Evolutionary conservation across 306 rosid species (phyloP), one percentile per base, ranked within the genome.

Genomic region (Cicer cuneatum): DNA sequence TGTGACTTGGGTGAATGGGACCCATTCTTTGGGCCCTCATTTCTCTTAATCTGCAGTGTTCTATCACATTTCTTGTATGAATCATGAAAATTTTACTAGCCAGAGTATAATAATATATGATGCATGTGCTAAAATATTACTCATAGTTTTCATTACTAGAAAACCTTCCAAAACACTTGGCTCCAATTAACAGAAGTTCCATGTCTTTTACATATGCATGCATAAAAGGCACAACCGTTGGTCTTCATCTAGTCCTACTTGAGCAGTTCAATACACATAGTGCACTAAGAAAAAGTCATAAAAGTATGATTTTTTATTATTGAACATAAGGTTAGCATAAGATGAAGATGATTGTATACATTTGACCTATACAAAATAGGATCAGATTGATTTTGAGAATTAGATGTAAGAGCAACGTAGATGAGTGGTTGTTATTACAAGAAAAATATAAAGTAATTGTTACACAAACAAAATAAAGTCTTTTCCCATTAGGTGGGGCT

Each of bases 111-210:
- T 16, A 63, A 5, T 63, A 63, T 63, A 62, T 1, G n/a, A 62
- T 39, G 1, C 35, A 14, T 64, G 38, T 16, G 14, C 41, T 5
- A 15, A 41, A 64, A 14, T 40, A 63, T 45, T 64, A 15, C 16
- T 64, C 14, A 16, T 41, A 42, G 70, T 42, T 18, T 61, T 48
- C 37, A 11, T 73, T 46, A 73, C 48, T 6, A 39, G 21, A 63
- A 69, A 46, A 60, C 56, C 65, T 62, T 77, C 33, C 45, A 39
- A 37, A 12, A 11, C 0, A n/a, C 1, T 35, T 11, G 60, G 59
- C 33, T 49, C 66, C 53, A 78, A 61, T 19, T n/a, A 60, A 15
- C 71, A 60, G 24, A 68, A 33, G 43, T 53, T 37, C 13, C 59
- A 29, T 46, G 3, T 61, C 64, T 39, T 57, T 48, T 21, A 58